Evolutionary conservation across 2,329 filamentous ascomycete genomes (phyloP), one percentile per base, ranked within the genome.

Genomic region (Aspergillus nomiae): DNA sequence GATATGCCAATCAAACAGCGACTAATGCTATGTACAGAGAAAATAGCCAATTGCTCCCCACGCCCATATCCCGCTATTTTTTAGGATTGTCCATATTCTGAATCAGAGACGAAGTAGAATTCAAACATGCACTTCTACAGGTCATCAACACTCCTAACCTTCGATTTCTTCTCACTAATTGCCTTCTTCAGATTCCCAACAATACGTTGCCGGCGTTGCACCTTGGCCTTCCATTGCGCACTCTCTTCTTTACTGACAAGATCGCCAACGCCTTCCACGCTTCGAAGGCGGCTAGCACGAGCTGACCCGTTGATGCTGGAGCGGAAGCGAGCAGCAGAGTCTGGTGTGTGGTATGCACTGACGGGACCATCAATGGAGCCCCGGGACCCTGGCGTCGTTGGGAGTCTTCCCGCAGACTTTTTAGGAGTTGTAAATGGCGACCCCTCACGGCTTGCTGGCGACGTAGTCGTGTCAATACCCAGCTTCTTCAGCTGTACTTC

Each of bases 401-500:
- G 76, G n/a, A 76, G 62, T 21, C 70, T 71, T 9, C 67, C 70
- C n/a, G 66, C 43, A 7, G 64, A 67, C 67, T 79, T 80, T 48
- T 71, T 74, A 1, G 74, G 73, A 1, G 77, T 80, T 6, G 73
- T 70, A 46, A 78, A 77, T 4, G 78, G 78, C 1, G 78, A 78
- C 6, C 69, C 76, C 57, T 79, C 78, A 28, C 74, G 76, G 61
- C 72, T 77, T 21, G 58, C 61, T 2, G 73, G 62, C 34, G 66
- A 45, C 6, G 69, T 64, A 4, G 65, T 60, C 4, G 71, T 67
- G 56, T 77, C 75, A 38, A 92, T 78, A 8, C 85, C 85, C 26
- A 96, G 78, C 74, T 89, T 92, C 63, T 90, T 89, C 80, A 99
- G 87, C 74, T 97, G 92, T 55, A 89, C 87, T 79, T 98, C 95